Percentiles rank a stretch among this genome's conserved stretches.
Conservation (phyloP, 2,329 filamentous ascomycete species). For the Stromatinia cepivora region DNA sequence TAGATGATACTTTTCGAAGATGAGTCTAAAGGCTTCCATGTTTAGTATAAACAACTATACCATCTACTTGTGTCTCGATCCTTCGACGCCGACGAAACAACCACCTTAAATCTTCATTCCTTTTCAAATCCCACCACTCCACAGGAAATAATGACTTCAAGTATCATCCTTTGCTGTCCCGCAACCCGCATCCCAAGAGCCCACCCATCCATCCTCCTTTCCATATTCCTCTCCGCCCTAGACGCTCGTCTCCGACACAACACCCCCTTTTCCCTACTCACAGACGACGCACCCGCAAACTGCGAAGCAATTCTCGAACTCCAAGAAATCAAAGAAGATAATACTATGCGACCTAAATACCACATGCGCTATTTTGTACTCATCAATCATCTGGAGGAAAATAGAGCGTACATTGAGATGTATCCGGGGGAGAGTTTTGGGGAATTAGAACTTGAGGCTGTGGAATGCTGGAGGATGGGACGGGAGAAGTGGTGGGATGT, state of each 20-base stretch:
- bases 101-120: background rate
- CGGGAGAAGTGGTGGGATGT: background rate
- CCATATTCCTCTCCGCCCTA: background rate
- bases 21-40: background rate
- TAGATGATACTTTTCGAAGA: background rate
- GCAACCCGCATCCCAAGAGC: background rate
- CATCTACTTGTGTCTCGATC: background rate
- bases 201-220: background rate
- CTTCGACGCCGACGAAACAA: background rate
- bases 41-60: background rate
- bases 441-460: background rate
- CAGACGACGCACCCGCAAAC: background rate
- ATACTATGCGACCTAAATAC: background rate
- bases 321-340: background rate
- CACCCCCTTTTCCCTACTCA: background rate
- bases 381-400: background rate
- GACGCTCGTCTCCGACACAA: background rate
- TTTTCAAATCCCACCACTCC: background rate
- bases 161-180: background rate
- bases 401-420: slow-evolving; percentile 17
- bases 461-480: background rate
- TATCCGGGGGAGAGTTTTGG: slow-evolving; percentile 4
- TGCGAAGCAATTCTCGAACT: background rate
- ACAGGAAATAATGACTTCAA: background rate
- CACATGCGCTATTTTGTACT: background rate